Base-by-base conservation (phyloP, 495 filamentous ascomycete genomes). In the Penicillium bialowiezense region DNA sequence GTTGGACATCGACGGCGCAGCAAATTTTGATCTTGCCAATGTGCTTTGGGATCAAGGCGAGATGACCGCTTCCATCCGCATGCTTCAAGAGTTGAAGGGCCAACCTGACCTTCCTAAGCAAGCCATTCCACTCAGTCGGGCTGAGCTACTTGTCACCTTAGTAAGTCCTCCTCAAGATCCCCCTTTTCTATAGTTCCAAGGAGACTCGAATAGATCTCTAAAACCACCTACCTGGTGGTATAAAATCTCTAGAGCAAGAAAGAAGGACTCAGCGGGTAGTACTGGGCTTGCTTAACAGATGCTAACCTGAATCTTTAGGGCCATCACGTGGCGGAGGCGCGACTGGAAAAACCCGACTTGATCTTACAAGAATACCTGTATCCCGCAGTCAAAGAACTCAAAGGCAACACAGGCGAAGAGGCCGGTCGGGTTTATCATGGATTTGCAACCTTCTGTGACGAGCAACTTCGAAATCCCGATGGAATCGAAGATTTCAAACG, bases 31-130 rank as follows among this genome's bases (percentile, higher is more conserved):
- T 64, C 78, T 85, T 17, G 90, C 93, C 7, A 88, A 88, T 54
- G 90, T 95, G 33, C 71, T 99, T 12, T 99, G 93, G 93, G 90
- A 92, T 45, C 88, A 95, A 61, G 92, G 89, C 13, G 92, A 97
- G 63, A 88, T 88, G 77, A 79, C 84, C n/a, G 79, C 91, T 3
- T 95, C 95, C 1, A 95, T 99, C 40, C 76, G 82, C 33, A 91
- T 97, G 77, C 82, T 97, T 21, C 83, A 91, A 55, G 76, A 82
- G 32, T 73, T 96, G 20, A 79, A 85, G 24, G 75, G 76, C 39
- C 71, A 81, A 17, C 67, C 74, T n/a, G 73, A 81, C 7, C 58
- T 87, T 2, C 82, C 84, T 50, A 84, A 80, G 42, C 89, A 95
- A 62, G 79, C 80, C 0, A 81, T 93, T 44, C 73, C 76, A 7